Percentiles rank a stretch among this genome's conserved stretches.
These are phyloP conservation scores for Physaria fendleri DNA, from an alignment of 345 rosid genomes.

Conservation along the genomic window DNA sequence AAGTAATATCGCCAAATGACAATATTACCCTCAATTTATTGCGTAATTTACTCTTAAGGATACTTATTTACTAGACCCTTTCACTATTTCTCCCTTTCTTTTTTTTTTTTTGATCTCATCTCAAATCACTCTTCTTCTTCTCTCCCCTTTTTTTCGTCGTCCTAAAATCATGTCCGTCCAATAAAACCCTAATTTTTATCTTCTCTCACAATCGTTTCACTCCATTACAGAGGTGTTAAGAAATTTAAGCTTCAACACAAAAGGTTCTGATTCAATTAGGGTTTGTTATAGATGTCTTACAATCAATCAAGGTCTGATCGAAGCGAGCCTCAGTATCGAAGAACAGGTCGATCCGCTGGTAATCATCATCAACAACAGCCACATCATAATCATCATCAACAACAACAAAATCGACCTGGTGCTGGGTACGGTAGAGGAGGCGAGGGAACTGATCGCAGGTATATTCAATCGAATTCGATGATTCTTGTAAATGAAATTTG, in stretches of 20 bases:
- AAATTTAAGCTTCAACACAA: slow-evolving; percentile 20
- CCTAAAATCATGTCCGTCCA: slow-evolving; percentile 45
- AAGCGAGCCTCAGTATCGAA: slow-evolving; percentile 60
- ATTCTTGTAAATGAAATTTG: too few species aligned
- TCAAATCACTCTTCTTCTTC: background rate
- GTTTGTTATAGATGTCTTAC: slow-evolving; percentile 80
- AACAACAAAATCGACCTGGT: slow-evolving; percentile 49
- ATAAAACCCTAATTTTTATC: slow-evolving; percentile 69
- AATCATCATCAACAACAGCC: slow-evolving; percentile 43
- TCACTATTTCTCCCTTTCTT: background rate
- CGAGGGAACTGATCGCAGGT: slow-evolving; percentile 72
- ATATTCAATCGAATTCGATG: background rate
- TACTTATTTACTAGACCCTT: background rate
- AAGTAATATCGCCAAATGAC: too few species aligned
- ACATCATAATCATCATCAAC: too few species aligned
- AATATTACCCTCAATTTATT: too few species aligned
- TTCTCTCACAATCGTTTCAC: slow-evolving; percentile 28
- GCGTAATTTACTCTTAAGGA: background rate
- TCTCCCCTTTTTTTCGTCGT: slow-evolving; percentile 15
- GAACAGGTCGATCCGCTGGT: slow-evolving; percentile 66
- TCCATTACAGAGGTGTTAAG: slow-evolving; percentile 17
- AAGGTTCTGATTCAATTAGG: slow-evolving; percentile 25
- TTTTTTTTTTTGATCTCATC: background rate
- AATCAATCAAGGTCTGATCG: slow-evolving; percentile 86
- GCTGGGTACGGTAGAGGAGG: slow-evolving; percentile 68